phyloP scores from a whole-genome alignment of 768 basidiomycete genomes.

The Mycena galopus region DNA sequence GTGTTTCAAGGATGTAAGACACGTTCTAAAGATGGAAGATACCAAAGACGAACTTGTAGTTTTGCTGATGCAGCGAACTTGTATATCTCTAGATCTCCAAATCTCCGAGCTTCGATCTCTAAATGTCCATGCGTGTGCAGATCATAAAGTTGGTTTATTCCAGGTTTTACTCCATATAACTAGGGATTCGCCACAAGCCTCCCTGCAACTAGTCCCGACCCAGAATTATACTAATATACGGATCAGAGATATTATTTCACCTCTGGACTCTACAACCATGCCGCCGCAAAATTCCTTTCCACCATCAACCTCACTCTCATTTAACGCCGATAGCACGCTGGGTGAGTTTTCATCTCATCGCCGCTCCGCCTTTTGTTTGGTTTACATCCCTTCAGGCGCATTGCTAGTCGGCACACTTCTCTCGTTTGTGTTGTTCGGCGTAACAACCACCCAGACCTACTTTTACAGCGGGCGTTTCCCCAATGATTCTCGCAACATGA shows the following conservation, averaged over 20 bases:
- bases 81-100: too few species aligned
- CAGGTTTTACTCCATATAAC: too few species aligned
- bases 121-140: too few species aligned
- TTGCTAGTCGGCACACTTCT: conserved; percentile 27
- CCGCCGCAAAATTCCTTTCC: not conserved
- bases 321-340: not conserved
- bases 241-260: not conserved
- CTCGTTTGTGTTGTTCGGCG: conserved; percentile 25
- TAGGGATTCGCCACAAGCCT: not conserved
- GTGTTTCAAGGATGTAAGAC: too few species aligned
- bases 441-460: conserved; percentile 20
- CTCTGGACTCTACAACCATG: not conserved
- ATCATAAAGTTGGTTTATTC: too few species aligned
- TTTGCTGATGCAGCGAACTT: too few species aligned
- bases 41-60: too few species aligned
- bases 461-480: conserved; percentile 22
- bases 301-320: not conserved
- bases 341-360: not conserved
- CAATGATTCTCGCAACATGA: conserved; percentile 18
- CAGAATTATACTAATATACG: not conserved
- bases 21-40: too few species aligned
- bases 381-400: conserved; percentile 7
- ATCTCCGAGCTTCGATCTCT: too few species aligned
- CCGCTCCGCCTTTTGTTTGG: not conserved
- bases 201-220: not conserved